Evolutionary conservation across 495 filamentous ascomycete genomes (phyloP).

Genomic region (Penicillium dipodomyicola): DNA sequence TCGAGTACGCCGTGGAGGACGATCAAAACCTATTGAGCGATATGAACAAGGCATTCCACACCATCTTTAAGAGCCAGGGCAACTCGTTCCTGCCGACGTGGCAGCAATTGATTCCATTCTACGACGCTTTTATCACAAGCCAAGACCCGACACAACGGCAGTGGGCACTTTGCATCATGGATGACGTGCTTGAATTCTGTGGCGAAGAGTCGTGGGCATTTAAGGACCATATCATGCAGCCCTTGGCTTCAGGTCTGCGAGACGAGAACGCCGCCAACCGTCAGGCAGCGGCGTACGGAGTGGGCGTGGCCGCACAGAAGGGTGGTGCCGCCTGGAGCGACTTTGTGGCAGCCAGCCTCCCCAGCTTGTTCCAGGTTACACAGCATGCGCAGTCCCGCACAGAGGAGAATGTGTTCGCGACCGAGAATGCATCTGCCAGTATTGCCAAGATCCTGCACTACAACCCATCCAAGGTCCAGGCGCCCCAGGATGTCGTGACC

Average conservation of each 20-base stretch:
- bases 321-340: conserved; percentile 80
- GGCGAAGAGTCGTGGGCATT: conserved; percentile 80
- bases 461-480: conserved; percentile 70
- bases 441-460: conserved; percentile 95
- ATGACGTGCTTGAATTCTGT: conserved; percentile 97
- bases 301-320: conserved; percentile 92
- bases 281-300: conserved; percentile 94
- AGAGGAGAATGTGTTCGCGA: conserved; percentile 95
- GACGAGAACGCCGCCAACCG: conserved; percentile 88
- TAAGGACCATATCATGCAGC: conserved; percentile 77
- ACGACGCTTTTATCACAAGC: conserved; percentile 80
- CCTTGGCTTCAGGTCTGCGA: conserved; percentile 75
- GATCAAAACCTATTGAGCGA: conserved; percentile 95
- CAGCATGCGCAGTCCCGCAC: conserved; percentile 74
- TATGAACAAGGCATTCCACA: conserved; percentile 99
- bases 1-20: conserved; percentile 85
- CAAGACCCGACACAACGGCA: conserved; percentile 88
- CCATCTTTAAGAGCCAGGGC: conserved; percentile 95
- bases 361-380: conserved; percentile 78
- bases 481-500: conserved; percentile 66
- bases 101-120: conserved; percentile 79
- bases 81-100: conserved; percentile 79
- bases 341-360: conserved; percentile 76
- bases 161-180: conserved; percentile 98
- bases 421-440: conserved; percentile 94